These are phyloP conservation scores for Colletotrichum sp. DNA, from an alignment of 2,329 filamentous ascomycete genomes.

Conservation along the genomic window DNA sequence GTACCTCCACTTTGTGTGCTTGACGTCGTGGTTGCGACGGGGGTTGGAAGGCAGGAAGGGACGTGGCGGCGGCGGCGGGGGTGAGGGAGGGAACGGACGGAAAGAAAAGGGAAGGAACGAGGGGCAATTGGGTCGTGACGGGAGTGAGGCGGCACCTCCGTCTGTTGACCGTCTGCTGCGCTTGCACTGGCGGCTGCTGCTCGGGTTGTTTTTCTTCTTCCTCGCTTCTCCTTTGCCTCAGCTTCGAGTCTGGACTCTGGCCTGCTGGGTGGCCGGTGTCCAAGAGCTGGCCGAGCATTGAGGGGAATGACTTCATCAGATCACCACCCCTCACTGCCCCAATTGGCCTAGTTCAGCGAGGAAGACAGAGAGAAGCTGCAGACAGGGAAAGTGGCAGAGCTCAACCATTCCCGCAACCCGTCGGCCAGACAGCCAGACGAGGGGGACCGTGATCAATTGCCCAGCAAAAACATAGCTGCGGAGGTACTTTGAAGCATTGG, in stretches of 20 bases:
- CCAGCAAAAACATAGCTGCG: neutral
- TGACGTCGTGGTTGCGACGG: neutral
- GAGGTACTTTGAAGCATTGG: neutral
- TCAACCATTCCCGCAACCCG: neutral
- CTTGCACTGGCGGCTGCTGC: neutral
- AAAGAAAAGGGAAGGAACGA: neutral
- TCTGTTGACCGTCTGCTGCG: neutral
- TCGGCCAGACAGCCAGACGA: neutral
- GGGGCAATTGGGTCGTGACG: neutral
- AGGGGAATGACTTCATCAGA: conserved; percentile 13
- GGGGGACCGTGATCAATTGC: neutral
- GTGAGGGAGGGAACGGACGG: neutral
- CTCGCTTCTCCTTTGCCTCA: neutral
- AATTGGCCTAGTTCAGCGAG: neutral
- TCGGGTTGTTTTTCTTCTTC: neutral
- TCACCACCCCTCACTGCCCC: neutral
- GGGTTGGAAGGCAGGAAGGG: neutral
- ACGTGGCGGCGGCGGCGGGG: neutral
- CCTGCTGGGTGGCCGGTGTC: neutral
- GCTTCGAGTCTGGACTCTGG: neutral
- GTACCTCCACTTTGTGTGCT: neutral
- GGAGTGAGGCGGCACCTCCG: neutral
- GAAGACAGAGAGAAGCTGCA: neutral
- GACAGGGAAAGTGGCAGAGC: neutral
- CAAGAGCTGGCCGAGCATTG: neutral